phyloP scores from a whole-genome alignment of 805 yeast genomes.

The Suhomyces canberraensis region DNA sequence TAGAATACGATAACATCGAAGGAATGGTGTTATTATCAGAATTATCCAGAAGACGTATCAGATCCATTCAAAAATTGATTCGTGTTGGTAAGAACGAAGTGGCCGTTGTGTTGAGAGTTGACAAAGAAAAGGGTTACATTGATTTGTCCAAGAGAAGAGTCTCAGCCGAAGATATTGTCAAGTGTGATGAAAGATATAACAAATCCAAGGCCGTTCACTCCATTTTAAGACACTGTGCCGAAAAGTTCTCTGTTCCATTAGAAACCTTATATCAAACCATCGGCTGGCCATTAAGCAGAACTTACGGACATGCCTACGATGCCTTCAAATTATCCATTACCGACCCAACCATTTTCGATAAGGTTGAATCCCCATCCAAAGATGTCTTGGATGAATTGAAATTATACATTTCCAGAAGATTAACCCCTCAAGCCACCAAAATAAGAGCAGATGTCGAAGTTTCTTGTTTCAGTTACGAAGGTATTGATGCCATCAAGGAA shows the following conservation, averaged over 20 bases:
- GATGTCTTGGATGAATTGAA: conserved; percentile 83
- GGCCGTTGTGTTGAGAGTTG: conserved; percentile 96
- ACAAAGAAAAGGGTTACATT: conserved; percentile 97
- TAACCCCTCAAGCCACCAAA: conserved; percentile 97
- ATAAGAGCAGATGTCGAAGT: conserved; percentile 98
- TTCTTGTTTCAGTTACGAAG: conserved; percentile 95
- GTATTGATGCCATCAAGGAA: conserved; percentile 92
- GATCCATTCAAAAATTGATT: conserved; percentile 94
- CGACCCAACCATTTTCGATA: conserved; percentile 83
- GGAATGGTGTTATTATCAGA: conserved; percentile 97
- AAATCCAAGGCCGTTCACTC: conserved; percentile 97
- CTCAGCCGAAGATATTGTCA: conserved; percentile 93
- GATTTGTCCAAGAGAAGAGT: conserved; percentile 97
- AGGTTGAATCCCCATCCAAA: conserved; percentile 62
- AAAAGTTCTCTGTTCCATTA: conserved; percentile 83
- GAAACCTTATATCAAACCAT: conserved; percentile 82
- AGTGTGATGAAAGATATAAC: conserved; percentile 96
- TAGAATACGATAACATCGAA: conserved; percentile 97
- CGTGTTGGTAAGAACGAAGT: conserved; percentile 99
- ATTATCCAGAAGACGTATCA: conserved; percentile 96
- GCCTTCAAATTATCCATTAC: conserved; percentile 96
- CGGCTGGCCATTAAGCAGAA: conserved; percentile 97
- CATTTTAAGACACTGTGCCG: conserved; percentile 97
- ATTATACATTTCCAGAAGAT: conserved; percentile 82
- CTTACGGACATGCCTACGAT: conserved; percentile 95